Evolutionary conservation across 805 yeast species (phyloP).

Genomic region (Candida maesae): DNA sequence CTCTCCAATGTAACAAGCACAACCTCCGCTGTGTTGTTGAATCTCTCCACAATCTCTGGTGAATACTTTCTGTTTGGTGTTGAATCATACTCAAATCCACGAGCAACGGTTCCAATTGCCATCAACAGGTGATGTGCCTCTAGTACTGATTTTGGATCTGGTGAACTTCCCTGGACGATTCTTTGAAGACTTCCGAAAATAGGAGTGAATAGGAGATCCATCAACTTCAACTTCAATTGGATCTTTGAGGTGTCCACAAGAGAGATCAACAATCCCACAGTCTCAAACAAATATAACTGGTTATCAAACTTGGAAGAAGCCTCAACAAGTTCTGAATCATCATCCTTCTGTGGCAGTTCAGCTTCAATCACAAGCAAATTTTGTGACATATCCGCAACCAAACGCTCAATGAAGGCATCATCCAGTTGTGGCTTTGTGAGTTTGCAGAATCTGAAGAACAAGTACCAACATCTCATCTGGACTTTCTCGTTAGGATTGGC

Average conservation of each 20-base stretch:
- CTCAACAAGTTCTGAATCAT: conserved; percentile 50
- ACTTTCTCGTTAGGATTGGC: conserved; percentile 73
- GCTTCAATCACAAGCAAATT: conserved; percentile 61
- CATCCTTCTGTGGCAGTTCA: conserved; percentile 41
- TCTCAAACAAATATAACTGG: conserved; percentile 81
- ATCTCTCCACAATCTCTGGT: conserved; percentile 40
- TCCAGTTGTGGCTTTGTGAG: conserved; percentile 65
- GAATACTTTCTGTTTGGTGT: conserved; percentile 32
- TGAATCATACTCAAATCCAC: conserved; percentile 59
- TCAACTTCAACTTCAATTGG: conserved; percentile 37
- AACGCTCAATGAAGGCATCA: conserved; percentile 46
- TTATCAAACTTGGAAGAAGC: conserved; percentile 60
- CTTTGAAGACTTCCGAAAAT: conserved; percentile 67
- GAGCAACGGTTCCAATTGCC: conserved; percentile 86
- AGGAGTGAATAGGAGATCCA: conserved; percentile 71
- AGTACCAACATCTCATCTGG: conserved; percentile 83
- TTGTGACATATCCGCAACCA: conserved; percentile 58
- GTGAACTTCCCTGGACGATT: conserved; percentile 46
- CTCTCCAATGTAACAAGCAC: conserved; percentile 79
- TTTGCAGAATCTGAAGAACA: conserved; percentile 79
- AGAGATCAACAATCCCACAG: conserved; percentile 73
- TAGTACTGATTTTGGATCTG: conserved; percentile 45
- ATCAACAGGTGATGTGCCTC: conserved; percentile 84
- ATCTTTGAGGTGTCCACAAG: conserved; percentile 43
- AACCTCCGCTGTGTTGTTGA: conserved; percentile 73